Evolutionary conservation across 345 rosid species (phyloP).

Genomic region (Erucastrum elatum): DNA sequence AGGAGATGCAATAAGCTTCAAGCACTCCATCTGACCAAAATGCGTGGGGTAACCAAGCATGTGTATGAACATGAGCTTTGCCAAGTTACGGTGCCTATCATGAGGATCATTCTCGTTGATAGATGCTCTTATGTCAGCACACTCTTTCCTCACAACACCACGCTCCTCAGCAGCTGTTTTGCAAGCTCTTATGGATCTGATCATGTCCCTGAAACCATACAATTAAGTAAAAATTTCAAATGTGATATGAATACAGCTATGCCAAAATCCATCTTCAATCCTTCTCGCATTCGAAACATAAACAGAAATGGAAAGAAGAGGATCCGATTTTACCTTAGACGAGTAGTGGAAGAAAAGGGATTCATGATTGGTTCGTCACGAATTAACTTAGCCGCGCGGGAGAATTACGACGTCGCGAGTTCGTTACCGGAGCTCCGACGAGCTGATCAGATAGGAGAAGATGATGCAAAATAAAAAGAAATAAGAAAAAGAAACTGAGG

Average conservation of each 20-base stretch:
- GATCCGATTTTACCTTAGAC: constrained; percentile 61
- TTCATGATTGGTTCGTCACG: constrained; percentile 62
- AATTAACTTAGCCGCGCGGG: neutral
- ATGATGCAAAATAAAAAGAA: no score
- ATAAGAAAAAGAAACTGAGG: no score
- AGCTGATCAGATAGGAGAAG: no score
- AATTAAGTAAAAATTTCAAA: neutral
- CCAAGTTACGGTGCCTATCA: constrained; percentile 89
- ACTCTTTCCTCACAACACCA: constrained; percentile 97
- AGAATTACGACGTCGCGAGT: constrained; percentile 4
- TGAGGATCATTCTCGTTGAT: constrained; percentile 90
- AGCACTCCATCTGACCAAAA: constrained; percentile 99
- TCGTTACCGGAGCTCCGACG: no score
- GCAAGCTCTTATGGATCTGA: constrained; percentile 92
- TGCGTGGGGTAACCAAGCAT: constrained; percentile 99
- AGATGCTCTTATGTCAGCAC: constrained; percentile 87
- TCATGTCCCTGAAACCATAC: constrained; percentile 86
- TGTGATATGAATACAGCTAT: neutral
- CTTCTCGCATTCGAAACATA: neutral
- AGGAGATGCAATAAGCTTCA: constrained; percentile 90
- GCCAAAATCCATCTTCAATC: neutral
- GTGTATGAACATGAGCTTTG: constrained; percentile 99
- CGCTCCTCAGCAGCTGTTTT: constrained; percentile 99
- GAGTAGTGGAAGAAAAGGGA: constrained; percentile 96
- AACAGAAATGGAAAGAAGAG: neutral